Conservation (phyloP, 1,284 basidiomycete genomes). For the Trichosporon sp. region DNA sequence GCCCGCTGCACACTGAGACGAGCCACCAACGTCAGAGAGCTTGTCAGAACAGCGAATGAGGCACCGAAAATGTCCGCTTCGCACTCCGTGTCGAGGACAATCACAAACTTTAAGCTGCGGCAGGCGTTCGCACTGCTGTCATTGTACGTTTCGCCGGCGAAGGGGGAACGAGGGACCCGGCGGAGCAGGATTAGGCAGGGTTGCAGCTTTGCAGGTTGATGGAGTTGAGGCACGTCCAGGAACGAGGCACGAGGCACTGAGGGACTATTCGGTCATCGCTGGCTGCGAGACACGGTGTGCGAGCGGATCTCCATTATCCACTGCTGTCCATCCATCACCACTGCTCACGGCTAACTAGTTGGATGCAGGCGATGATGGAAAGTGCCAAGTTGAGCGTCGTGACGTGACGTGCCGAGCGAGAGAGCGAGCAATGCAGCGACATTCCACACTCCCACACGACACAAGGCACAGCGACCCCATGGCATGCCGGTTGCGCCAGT, state of each 20-base stretch:
- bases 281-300: neutral
- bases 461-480: neutral
- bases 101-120: neutral
- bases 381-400: too few species aligned
- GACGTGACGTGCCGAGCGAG: conserved; percentile 1
- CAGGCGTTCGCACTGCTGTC: neutral
- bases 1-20: too few species aligned
- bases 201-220: too few species aligned
- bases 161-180: neutral
- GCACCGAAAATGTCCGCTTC: neutral
- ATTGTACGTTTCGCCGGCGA: neutral
- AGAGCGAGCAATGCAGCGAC: neutral
- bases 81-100: neutral
- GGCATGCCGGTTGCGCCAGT: neutral
- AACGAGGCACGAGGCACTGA: conserved; percentile 5
- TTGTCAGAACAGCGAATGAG: neutral
- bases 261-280: conserved; percentile 7
- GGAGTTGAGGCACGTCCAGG: neutral
- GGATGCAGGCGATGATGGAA: too few species aligned
- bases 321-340: neutral
- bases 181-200: neutral
- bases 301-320: conserved; percentile 5
- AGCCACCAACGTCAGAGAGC: neutral
- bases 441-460: neutral
- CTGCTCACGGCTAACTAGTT: too few species aligned